Evolutionary conservation across 2,329 filamentous ascomycete genomes (phyloP).

Genomic region (Alternaria alternata): DNA sequence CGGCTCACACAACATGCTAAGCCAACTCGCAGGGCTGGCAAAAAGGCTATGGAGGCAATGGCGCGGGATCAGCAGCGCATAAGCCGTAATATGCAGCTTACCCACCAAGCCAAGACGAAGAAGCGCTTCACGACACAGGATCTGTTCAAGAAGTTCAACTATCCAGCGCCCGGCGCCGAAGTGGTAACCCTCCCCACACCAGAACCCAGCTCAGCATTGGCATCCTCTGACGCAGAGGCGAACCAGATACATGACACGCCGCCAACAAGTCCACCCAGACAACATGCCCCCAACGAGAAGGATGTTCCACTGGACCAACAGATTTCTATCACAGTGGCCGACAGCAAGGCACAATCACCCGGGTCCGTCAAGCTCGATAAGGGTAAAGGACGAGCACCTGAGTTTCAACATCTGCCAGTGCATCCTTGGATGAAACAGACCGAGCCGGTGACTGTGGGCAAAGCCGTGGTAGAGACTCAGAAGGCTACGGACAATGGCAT

Average conservation of each 20-base stretch:
- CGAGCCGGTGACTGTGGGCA: conserved; percentile 23
- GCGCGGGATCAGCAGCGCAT: conserved; percentile 92
- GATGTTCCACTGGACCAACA: not conserved
- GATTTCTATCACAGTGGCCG: conserved; percentile 7
- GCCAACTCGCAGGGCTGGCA: conserved; percentile 85
- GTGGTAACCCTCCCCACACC: conserved; percentile 29
- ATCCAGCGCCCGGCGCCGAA: conserved; percentile 54
- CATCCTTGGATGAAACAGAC: conserved; percentile 34
- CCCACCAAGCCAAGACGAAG: conserved; percentile 84
- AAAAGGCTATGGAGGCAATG: conserved; percentile 95
- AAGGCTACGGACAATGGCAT: conserved; percentile 17
- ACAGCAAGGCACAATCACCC: conserved; percentile 8
- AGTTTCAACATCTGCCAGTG: conserved; percentile 45
- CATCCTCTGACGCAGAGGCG: conserved; percentile 70
- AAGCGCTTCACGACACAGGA: conserved; percentile 88
- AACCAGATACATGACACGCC: conserved; percentile 50
- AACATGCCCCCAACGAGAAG: conserved; percentile 19
- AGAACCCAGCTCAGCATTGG: conserved; percentile 53
- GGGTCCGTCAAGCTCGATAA: conserved; percentile 58
- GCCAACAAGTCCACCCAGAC: conserved; percentile 55
- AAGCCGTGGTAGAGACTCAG: conserved; percentile 18
- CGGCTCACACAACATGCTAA: conserved; percentile 72
- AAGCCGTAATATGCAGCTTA: conserved; percentile 86
- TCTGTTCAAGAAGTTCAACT: conserved; percentile 86
- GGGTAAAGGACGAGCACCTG: conserved; percentile 67